phyloP scores from a whole-genome alignment of 148 eudicot species.

The Hydrangea macrophylla region DNA sequence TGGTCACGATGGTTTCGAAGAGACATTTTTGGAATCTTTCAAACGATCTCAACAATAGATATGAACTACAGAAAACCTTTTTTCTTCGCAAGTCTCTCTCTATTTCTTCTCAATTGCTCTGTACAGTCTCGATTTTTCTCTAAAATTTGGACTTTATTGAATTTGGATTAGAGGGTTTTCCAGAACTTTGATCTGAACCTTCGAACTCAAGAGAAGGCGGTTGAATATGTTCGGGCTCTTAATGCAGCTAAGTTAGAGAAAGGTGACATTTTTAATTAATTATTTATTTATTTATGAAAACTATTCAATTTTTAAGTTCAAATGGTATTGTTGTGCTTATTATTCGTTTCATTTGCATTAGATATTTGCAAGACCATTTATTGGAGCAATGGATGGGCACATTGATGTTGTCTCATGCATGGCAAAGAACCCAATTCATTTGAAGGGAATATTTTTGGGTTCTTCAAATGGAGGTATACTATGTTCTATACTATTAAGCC shows the following conservation, averaged over 20 bases:
- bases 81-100: neutral
- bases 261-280: no score
- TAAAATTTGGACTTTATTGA: neutral
- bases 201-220: conserved; percentile 84
- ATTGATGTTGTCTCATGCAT: conserved; percentile 75
- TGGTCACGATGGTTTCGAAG: no score
- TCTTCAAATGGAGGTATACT: conserved; percentile 90
- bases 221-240: conserved; percentile 84
- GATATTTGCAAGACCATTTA: conserved; percentile 89
- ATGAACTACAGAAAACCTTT: no score
- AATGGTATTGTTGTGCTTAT: conserved; percentile 3
- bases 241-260: conserved; percentile 89
- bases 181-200: conserved; percentile 79
- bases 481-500: neutral
- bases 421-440: conserved; percentile 81
- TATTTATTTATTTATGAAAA: neutral
- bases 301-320: neutral
- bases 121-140: neutral
- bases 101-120: neutral
- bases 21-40: no score
- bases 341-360: conserved; percentile 16
- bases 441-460: conserved; percentile 86
- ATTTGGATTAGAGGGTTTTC: conserved; percentile 63
- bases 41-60: no score
- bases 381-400: conserved; percentile 95